These are phyloP conservation scores for Trichothecium roseum DNA, from an alignment of 2,329 filamentous ascomycete species.

Conservation along the genomic window DNA sequence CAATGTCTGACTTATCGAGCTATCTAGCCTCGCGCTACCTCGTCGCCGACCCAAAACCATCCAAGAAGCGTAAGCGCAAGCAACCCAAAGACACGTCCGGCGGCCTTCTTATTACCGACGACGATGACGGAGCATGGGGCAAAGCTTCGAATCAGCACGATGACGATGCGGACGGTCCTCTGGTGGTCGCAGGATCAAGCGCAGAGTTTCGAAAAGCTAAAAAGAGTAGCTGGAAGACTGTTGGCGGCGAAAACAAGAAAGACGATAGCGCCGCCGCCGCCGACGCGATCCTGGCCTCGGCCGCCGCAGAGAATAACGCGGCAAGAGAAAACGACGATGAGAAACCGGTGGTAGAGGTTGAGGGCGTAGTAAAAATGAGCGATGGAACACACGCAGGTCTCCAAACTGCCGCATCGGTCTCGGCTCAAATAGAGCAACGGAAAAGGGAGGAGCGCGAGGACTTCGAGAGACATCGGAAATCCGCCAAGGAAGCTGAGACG, in stretches of 20 bases:
- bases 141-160: constrained; percentile 31
- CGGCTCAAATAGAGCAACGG: constrained; percentile 55
- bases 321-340: constrained; percentile 37
- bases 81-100: constrained; percentile 25
- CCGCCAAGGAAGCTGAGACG: constrained; percentile 57
- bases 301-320: constrained; percentile 55
- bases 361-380: constrained; percentile 59
- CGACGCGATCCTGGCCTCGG: constrained; percentile 66
- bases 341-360: constrained; percentile 34
- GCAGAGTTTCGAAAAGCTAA: constrained; percentile 65
- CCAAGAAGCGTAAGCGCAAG: constrained; percentile 57
- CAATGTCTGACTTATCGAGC: constrained; percentile 57
- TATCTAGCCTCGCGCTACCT: constrained; percentile 93
- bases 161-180: constrained; percentile 42
- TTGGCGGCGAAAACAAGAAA: constrained; percentile 34
- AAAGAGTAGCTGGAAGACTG: constrained; percentile 69
- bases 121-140: constrained; percentile 47
- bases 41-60: constrained; percentile 42
- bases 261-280: constrained; percentile 52
- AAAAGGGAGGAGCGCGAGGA: constrained; percentile 51
- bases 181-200: constrained; percentile 38
- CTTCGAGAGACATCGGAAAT: constrained; percentile 33
- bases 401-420: constrained; percentile 73
- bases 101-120: constrained; percentile 55
- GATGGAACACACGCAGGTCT: constrained; percentile 81